Base-by-base conservation (phyloP, 805 yeast species). In the Kregervanrija delftensis region DNA sequence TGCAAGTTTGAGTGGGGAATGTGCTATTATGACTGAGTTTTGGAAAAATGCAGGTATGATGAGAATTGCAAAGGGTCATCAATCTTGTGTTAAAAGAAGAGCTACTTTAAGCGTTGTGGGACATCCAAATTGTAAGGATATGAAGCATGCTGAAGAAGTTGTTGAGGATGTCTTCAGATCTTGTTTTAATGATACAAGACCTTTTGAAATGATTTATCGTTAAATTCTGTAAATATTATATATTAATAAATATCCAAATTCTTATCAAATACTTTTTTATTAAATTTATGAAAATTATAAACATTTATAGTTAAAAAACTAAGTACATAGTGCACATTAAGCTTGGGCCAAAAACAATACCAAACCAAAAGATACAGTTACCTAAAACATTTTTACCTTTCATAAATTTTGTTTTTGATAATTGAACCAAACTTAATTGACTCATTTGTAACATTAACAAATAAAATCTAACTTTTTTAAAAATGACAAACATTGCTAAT, bases 181-280 rank as follows among this genome's bases (percentile, higher is more conserved):
- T 39, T 93, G 99, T 61, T 93, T 89, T 61, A 83, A 81, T 56
- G 99, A 93, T 59, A 91, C 98, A 2, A 72, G 99, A 57, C 99
- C 99, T 1, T 93, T 88, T 64, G 98, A 93, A 56, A 82, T 86
- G 57, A 90, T 93, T 33, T 93, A 87, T 61, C 73, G 88, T 49
- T 84, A 65, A 60, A 13, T 37, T 22, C 13, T 8, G 13, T 31
- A 13, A 31, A 30, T 34, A 15, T 11, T 35, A 16, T 40, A 22
- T 44, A 30, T 40, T 30, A 9, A 35, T 30, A 40, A 12, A 22
- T 5, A 12, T 42, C 22, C 6, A 16, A 16, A 30, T 30, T 22
- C 16, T 11, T 16, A 13, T 32, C 12, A 17, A 14, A 22, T 13
- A n/a, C 34, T 16, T 15, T 15, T 10, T 28, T n/a, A 8, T 12